A percentile compares a stretch with the other conserved stretches of the same genome.
Evolutionary conservation across 2,329 filamentous ascomycete genomes (phyloP).

Genomic region (Chalara sp.): DNA sequence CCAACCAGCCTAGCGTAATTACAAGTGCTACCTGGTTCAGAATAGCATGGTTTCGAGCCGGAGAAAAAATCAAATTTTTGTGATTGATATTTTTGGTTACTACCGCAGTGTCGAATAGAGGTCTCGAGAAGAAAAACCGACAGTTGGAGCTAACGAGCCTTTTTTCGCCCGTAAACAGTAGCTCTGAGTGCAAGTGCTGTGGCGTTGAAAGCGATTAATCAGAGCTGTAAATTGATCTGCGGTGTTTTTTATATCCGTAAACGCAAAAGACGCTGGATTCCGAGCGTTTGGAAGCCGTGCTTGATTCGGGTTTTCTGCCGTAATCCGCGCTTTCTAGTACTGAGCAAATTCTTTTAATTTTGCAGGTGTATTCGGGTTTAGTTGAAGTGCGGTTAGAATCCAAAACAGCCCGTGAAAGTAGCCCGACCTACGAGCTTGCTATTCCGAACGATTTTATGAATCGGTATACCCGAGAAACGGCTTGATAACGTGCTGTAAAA

Average conservation of each 20-base stretch:
- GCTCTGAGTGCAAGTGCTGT: background rate
- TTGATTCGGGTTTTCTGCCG: background rate
- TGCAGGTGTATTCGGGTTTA: background rate
- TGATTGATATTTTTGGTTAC: background rate
- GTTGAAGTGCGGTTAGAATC: background rate
- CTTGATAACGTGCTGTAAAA: background rate
- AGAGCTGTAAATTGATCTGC: background rate
- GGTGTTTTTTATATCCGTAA: background rate
- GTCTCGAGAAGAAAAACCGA: background rate
- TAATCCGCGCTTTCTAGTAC: background rate
- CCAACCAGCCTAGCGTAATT: background rate
- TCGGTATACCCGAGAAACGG: background rate
- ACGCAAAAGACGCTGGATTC: background rate
- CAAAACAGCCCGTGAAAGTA: background rate
- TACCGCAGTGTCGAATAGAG: background rate
- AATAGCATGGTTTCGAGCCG: background rate
- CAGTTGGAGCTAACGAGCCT: background rate
- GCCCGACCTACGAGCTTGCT: background rate
- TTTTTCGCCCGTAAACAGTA: background rate
- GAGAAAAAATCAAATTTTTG: background rate
- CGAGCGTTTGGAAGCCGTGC: background rate
- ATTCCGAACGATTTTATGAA: background rate
- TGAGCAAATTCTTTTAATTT: background rate
- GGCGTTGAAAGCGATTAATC: background rate
- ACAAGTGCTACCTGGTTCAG: background rate